Evolutionary conservation across 2,329 filamentous ascomycete species (phyloP), one percentile per base, ranked within the genome.

Genomic region (Fusarium verrucosum): DNA sequence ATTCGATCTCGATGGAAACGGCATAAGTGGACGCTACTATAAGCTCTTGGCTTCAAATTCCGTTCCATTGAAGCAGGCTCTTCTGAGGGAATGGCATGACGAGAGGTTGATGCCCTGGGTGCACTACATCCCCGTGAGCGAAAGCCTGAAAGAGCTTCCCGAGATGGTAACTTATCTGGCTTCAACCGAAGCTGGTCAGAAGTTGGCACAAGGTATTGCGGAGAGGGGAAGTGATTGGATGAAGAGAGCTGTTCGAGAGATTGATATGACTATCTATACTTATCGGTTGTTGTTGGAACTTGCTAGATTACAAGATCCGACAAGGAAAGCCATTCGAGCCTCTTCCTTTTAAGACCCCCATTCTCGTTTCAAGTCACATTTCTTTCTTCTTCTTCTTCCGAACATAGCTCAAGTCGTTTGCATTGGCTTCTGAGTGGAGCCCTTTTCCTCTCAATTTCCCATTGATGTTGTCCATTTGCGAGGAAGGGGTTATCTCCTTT

Each of bases 251-350:
- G 68, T 90, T 30, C 72, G 87, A 37, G 83, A 85, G 40, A 81
- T 84, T 33, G 87, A 91, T 70, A 81, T 87, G 68, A 79, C 83
- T 25, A 78, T 85, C 3, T 89, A 88, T 77, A 78, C 85, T 25
- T 89, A 89, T 66, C 77, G 88, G 45, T 70, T 90, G 56, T 61
- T 90, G 66, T 69, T 90, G 22, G 88, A 90, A 77, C 80, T 82
- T 45, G 78, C 76, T 17, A 75, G 81, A 44, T 40, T 82, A 9
- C 75, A 78, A 56, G 79, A 82, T 49, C 72, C 71, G 7, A 38
- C 62, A 3, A 58, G 71, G 10, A 19, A 50, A 25, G 57, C 51
- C 3, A 47, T 19, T 14, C 46, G 10, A 44, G n/a, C 3, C 22
- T 40, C 9, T 32, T 32, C 7, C 14, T 32, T 32, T 16, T 11